Evolutionary conservation across 2,329 filamentous ascomycete species (phyloP), one percentile per base, ranked within the genome.

Genomic region (Meredithiella fracta): DNA sequence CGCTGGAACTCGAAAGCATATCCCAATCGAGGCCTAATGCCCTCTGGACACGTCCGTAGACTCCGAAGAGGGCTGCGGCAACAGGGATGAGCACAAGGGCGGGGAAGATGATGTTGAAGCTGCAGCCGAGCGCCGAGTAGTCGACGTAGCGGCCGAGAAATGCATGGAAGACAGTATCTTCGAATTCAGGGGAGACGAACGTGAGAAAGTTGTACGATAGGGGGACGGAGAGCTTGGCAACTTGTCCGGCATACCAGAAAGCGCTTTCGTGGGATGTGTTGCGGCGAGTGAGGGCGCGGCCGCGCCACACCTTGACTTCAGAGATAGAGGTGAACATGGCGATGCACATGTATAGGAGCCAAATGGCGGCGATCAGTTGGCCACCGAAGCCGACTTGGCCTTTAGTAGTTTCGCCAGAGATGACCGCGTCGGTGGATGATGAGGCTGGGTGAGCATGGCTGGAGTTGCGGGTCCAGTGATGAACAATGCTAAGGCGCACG

Each of bases 231-330:
- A 98, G 79, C 64, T 90, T 87, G 53, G 92, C 91, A 9, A 96
- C 86, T 66, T 96, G 88, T 58, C 88, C 82, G 1, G 88, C 85
- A 65, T 97, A 98, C 89, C 94, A 98, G 62, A 91, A 94, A 0
- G 92, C 92, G 52, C 84, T 88, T 66, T 97, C 92, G 59, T 87
- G 82, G 58, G 94, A 91, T 0, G 92, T 98, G 65, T 94, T 92
- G 57, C 92, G 82, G 58, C 80, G 81, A 50, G 97, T 91, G 4
- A 98, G 74, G 0, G 92, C 91, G 34, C 92, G 82, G 51, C 94
- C 92, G 57, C 92, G 86, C 92, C 92, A 98, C n/a, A 96, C 89
- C 64, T 92, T 94, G 63, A 95, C 87, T 65, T 95, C 88, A 14
- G 84, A 88, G 64, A 98, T 83, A 6, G 89, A 90, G 57, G 81